Base-by-base conservation (phyloP, 2,329 filamentous ascomycete species). In the Dactylonectria macrodidyma region DNA sequence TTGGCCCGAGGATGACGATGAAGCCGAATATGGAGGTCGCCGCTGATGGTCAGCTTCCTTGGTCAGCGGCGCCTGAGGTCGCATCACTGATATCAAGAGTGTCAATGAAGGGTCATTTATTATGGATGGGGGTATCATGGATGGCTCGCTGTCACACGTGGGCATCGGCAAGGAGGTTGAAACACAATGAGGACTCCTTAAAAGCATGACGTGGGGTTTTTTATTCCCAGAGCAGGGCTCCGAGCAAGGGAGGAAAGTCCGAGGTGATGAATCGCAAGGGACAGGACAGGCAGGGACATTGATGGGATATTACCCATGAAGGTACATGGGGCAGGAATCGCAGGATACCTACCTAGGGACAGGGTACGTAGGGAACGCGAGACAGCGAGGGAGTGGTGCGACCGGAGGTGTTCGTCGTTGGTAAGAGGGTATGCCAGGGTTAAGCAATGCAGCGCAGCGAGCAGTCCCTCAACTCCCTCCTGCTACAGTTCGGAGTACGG, bases 1-100 rank as follows among this genome's bases (percentile, higher is more conserved):
- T 36, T 82, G 80, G 80, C 80, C 80, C 16, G 76, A 74, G n/a
- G 78, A 77, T 30, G 65, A 74, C 38, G 54, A 63, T 22, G 59
- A 55, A 50, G 34, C 14, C 30, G 54, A 34, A 58, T 59, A 57
- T 65, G 67, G 54, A 48, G 55, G 62, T 62, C 47, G 58, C 44
- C 48, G 58, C 65, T 60, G 60, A 62, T 62, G 65, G 46, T 38
- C 38, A 41, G 22, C 44, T 33, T 33, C 30, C 47, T 19, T 46
- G 30, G 24, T 52, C 58, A 62, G 41, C 47, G 47, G 46, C 26
- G 19, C 19, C 46, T 46, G 24, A 33, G 22, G 44, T 33, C 24
- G 48, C 34, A 30, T 33, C 11, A 44, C 47, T 34, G 10, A 34
- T 33, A 36, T 33, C 34, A 55, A 55, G 26, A n/a, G 26, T 62